Base-by-base conservation (phyloP, 345 rosid genomes). In the Jatropha curcas region DNA sequence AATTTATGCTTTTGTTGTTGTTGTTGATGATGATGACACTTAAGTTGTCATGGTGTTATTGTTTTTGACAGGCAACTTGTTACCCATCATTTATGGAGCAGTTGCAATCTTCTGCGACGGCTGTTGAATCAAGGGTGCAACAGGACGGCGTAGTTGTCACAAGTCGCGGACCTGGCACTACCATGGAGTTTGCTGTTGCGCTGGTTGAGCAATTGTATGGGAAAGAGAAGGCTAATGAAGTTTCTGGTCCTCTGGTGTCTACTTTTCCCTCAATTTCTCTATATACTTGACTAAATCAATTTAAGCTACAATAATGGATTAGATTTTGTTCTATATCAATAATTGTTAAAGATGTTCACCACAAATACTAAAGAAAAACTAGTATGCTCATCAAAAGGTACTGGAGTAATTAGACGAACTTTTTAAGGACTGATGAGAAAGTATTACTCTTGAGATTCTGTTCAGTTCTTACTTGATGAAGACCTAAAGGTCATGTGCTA, bases 131-230 rank as follows among this genome's bases (percentile, higher is more conserved):
- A 60, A 89, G 96, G 75, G 99, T 95, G 51, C 89, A 91, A 70
- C 82, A 77, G 68, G 99, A 95, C 78, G 94, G 94, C 14, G 77
- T 79, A 56, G 86, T 82, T 41, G 86, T 95, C 50, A 92, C 98
- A 13, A 95, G 97, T 73, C 88, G 94, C 39, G 92, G 92, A 60
- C 94, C 99, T 39, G 97, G 96, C 70, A 95, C 97, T 73, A 86
- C 98, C 55, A 86, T 95, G 82, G 97, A 95, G 81, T 92, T 88
- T 83, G 86, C 94, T 46, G 72, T 95, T 63, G 80, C 91, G 16
- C 82, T 91, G 62, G 82, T 89, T 25, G 93, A 90, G 72, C 89
- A 86, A 72, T 77, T 95, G 84, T 91, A 51, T 74, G 97, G 98
- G 20, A 88, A 91, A 84, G 91, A 86, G 52, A 90, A 84, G 81